Conservation (phyloP, 2,329 filamentous ascomycete species). For the Gyromitra esculenta region DNA sequence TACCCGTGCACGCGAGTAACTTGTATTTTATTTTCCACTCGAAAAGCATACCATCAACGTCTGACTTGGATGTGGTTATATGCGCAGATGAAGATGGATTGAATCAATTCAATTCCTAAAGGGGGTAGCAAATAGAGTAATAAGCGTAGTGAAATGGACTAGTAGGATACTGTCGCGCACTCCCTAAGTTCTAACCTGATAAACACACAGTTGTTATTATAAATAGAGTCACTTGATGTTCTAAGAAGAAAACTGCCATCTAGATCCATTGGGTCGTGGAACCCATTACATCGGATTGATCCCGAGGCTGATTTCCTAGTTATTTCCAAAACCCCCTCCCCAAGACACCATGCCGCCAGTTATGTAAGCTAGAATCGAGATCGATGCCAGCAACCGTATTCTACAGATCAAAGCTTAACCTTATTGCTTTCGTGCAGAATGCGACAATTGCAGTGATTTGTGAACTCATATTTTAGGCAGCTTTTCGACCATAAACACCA, state of each 20-base stretch:
- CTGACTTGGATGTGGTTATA: background rate
- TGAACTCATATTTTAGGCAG: background rate
- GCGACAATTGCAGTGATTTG: background rate
- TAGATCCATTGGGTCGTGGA: background rate
- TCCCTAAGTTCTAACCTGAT: background rate
- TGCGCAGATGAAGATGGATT: background rate
- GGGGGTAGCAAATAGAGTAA: background rate
- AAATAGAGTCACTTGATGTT: background rate
- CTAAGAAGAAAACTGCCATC: background rate
- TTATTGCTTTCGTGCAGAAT: constrained; percentile 6
- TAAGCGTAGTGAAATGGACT: background rate
- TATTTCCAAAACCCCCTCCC: background rate
- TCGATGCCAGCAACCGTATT: background rate
- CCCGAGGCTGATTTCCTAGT: background rate
- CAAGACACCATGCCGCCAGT: background rate
- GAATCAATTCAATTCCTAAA: background rate
- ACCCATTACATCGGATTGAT: background rate
- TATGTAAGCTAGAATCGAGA: constrained; percentile 5
- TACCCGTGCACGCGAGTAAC: background rate
- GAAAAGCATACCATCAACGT: background rate
- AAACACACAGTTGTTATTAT: background rate
- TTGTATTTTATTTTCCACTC: background rate
- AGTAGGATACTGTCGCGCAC: background rate
- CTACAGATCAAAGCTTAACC: constrained; percentile 8
- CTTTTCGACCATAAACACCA: background rate